Evolutionary conservation across 2,329 filamentous ascomycete species (phyloP).

Genomic region (Lachnellula arida): DNA sequence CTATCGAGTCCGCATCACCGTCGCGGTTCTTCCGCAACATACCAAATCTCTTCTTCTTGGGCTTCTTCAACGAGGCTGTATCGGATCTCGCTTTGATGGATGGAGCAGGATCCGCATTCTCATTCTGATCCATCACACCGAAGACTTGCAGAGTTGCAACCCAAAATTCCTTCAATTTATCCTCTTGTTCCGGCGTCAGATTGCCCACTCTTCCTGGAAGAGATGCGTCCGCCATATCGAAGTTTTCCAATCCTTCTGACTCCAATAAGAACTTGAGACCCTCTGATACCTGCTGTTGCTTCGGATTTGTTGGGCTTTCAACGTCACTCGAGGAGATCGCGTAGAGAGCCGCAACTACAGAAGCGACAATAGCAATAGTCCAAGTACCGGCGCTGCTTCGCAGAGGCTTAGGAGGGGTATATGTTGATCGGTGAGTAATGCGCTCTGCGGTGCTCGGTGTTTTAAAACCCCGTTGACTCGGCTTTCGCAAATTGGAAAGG

Average conservation of each 20-base stretch:
- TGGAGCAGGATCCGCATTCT: slow-evolving; percentile 20
- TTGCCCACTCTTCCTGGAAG: slow-evolving; percentile 76
- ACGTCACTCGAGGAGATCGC: slow-evolving; percentile 2
- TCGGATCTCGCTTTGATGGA: slow-evolving; percentile 22
- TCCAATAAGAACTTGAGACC: background rate
- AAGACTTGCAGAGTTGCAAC: slow-evolving; percentile 68
- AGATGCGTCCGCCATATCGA: slow-evolving; percentile 39
- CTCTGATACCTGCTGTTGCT: background rate
- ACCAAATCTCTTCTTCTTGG: slow-evolving; percentile 69
- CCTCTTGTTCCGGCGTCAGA: slow-evolving; percentile 83
- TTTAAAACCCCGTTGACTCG: background rate
- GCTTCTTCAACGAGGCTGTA: slow-evolving; percentile 43
- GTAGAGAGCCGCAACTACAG: slow-evolving; percentile 13
- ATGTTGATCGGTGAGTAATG: background rate
- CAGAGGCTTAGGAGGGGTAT: background rate
- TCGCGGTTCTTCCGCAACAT: slow-evolving; percentile 61
- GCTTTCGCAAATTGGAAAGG: background rate
- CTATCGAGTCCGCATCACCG: slow-evolving; percentile 41
- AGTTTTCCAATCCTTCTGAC: background rate
- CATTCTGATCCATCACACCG: slow-evolving; percentile 49
- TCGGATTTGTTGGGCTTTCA: background rate
- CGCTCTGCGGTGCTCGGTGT: background rate
- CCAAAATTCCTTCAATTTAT: slow-evolving; percentile 88
- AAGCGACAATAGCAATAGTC: slow-evolving; percentile 9
- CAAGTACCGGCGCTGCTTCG: slow-evolving; percentile 15